These are phyloP conservation scores for Beauveria sp. DNA, from an alignment of 2,329 filamentous ascomycete species.

Conservation along the genomic window DNA sequence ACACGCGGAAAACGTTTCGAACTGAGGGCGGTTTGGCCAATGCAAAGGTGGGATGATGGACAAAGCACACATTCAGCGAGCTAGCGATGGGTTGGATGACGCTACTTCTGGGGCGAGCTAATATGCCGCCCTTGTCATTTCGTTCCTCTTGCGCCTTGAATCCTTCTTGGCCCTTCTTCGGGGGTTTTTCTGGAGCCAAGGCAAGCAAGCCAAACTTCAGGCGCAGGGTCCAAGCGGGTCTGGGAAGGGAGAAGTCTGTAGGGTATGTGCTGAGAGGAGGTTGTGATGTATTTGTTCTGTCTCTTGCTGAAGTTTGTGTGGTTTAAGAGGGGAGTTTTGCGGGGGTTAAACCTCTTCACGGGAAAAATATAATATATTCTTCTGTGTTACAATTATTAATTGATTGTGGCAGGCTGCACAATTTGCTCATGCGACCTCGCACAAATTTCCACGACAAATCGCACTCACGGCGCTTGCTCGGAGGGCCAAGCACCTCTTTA, in stretches of 20 bases:
- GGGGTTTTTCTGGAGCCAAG: background rate
- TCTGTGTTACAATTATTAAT: too few relatives aligned
- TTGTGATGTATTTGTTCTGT: background rate
- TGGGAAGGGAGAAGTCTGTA: background rate
- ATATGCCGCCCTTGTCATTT: background rate
- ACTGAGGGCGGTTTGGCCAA: constrained; percentile 5
- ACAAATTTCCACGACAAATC: too few relatives aligned
- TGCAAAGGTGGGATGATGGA: constrained; percentile 5
- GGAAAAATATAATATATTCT: too few relatives aligned
- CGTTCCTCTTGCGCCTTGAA: background rate
- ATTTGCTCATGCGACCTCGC: too few relatives aligned
- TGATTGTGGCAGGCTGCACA: too few relatives aligned
- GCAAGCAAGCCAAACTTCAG: background rate
- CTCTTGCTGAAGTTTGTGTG: too few relatives aligned
- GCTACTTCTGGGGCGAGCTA: constrained; percentile 5
- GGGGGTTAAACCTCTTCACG: background rate
- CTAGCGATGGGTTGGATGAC: constrained; percentile 6
- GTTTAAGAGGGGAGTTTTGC: background rate
- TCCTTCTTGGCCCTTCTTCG: background rate
- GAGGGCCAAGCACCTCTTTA: background rate
- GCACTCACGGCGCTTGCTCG: too few relatives aligned
- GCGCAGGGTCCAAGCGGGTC: background rate
- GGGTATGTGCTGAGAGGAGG: background rate
- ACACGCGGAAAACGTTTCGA: background rate
- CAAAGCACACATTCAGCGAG: background rate